Conservation (phyloP, 441 rosid genomes). For the Croton laevigatus region DNA sequence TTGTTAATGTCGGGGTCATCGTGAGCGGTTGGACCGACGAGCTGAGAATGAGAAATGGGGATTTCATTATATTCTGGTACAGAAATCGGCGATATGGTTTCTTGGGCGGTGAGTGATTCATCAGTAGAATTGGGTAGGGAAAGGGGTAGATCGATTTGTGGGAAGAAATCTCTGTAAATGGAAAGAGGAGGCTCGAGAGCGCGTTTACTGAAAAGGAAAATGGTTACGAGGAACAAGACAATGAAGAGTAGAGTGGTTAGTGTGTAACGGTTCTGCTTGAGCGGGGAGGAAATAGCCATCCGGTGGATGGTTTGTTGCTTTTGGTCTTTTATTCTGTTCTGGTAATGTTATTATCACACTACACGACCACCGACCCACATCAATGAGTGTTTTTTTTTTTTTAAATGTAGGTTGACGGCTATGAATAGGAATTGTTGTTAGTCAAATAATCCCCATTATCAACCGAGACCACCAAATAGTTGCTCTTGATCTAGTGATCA, state of each 20-base stretch:
- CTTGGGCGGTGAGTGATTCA: neutral
- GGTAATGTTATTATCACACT: neutral
- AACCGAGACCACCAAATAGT: no score
- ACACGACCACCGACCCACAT: no score
- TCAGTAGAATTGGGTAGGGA: slow-evolving; percentile 4
- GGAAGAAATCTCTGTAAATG: slow-evolving; percentile 41
- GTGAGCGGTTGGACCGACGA: slow-evolving; percentile 7
- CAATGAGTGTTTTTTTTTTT: no score
- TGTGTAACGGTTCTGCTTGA: slow-evolving; percentile 35
- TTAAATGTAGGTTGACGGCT: no score
- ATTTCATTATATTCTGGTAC: slow-evolving; percentile 12
- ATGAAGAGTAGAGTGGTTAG: slow-evolving; percentile 35
- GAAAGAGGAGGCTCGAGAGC: slow-evolving; percentile 52
- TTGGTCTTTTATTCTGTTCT: neutral
- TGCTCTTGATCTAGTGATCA: no score
- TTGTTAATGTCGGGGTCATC: neutral
- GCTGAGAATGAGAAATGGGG: slow-evolving; percentile 23
- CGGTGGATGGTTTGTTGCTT: no score
- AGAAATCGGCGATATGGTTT: slow-evolving; percentile 13
- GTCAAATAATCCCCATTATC: no score
- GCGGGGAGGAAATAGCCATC: slow-evolving; percentile 38
- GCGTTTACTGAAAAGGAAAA: slow-evolving; percentile 49
- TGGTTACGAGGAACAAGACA: slow-evolving; percentile 43
- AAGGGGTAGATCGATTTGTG: slow-evolving; percentile 17
- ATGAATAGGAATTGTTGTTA: no score